Evolutionary conservation across 371 early-diverging fungal genomes (phyloP), one percentile per base, ranked within the genome.

Genomic region (Mortierella sp.): DNA sequence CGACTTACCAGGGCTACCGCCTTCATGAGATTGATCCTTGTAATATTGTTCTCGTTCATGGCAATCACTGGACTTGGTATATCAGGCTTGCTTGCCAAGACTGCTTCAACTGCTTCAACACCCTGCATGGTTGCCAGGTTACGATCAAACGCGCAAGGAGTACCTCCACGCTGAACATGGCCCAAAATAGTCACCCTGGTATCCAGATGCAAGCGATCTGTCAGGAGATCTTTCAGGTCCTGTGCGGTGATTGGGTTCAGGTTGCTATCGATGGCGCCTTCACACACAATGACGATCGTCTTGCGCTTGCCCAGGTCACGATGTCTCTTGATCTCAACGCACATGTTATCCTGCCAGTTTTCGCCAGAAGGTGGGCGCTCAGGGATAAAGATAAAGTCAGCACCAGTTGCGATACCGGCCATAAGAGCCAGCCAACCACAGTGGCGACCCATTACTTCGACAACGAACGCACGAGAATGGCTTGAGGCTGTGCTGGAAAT

Each of bases 381-480:
- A 10, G 99, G 99, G 51, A 99, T 88, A 66, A 99, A 97, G 44
- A 98, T 90, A 86, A 95, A 99, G 77, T 99, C 99, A 49, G 99
- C 99, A 44, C 97, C 94, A 6, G 91, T 90, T 47, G 94, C 92
- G 74, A 99, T 93, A 8, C 94, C 98, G 9, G 99, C 95, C 93
- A 95, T 96, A 19, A 99, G 83, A n/a, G 98, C 98, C 25, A 99
- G 84, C 99, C 99, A 99, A 34, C 99, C 99, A 79, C 99, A 99
- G 74, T 98, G 95, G 54, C 99, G 90, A 12, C 99, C 99, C 99
- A 99, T 99, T 16, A 98, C 99, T 80, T 99, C 99, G 43, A 99
- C 90, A 1, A 99, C 97, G 80, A 99, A 99, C 2, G 98, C 97
- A 56, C 99, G 93, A 52, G 94, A 91, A 80, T 99, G 99, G 50